Conservation (phyloP, 2,329 filamentous ascomycete species). For the Cercospora brassicicola region DNA sequence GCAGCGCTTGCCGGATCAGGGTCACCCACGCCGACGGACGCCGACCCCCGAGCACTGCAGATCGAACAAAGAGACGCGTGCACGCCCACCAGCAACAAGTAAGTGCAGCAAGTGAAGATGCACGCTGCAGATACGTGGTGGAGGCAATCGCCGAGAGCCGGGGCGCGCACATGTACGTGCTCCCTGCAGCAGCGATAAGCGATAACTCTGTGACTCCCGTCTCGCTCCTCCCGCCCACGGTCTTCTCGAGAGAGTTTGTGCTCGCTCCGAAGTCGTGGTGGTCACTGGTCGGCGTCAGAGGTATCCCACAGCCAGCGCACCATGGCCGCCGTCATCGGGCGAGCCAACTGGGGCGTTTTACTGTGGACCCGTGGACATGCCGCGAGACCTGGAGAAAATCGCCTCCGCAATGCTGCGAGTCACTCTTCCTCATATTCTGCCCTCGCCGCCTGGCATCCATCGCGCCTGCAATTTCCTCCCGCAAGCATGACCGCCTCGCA, state of each 20-base stretch:
- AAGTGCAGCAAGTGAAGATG: neutral
- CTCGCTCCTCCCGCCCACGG: neutral
- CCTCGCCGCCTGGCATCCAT: neutral
- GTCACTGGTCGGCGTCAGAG: neutral
- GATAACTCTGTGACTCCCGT: neutral
- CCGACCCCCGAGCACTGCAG: neutral
- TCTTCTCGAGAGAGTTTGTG: neutral
- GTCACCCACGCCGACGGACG: neutral
- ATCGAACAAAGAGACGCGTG: too few relatives aligned
- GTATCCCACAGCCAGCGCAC: too few relatives aligned
- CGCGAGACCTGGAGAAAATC: neutral
- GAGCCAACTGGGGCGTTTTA: too few relatives aligned
- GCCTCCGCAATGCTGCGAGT: neutral
- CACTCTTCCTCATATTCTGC: neutral
- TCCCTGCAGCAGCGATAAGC: constrained; percentile 2
- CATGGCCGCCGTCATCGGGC: too few relatives aligned
- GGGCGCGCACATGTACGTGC: neutral
- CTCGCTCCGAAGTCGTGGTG: neutral
- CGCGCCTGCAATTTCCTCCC: neutral
- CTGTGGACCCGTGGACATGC: neutral
- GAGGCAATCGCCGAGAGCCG: neutral
- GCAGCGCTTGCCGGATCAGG: neutral
- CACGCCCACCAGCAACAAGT: too few relatives aligned
- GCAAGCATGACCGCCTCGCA: constrained; percentile 26
- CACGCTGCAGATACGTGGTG: neutral